Percentiles rank a stretch among this genome's conserved stretches.
phyloP scores from a whole-genome alignment of 139 green algal species.

The Micractinium sp. region DNA sequence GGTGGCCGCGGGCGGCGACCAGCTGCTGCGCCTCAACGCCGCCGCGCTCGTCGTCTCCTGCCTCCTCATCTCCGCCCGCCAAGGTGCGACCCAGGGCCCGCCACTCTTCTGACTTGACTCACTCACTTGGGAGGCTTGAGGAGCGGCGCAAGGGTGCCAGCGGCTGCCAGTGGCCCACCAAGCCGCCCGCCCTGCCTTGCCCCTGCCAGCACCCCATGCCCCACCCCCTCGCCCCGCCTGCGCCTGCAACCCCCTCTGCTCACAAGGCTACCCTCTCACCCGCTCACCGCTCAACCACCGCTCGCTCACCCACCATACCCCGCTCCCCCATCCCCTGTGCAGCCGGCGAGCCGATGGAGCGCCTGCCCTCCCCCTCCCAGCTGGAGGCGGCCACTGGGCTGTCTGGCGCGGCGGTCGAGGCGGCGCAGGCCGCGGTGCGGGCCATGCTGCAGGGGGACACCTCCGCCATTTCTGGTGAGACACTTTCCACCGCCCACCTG shows the following conservation, averaged over 20 bases:
- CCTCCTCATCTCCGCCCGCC: constrained; percentile 41
- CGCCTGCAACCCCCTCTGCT: background rate
- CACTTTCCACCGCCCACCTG: no score
- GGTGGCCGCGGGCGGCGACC: constrained; percentile 43
- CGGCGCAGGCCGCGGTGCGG: constrained; percentile 26
- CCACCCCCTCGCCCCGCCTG: no score
- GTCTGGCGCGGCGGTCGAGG: constrained; percentile 24
- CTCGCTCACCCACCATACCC: background rate
- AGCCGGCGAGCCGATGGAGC: constrained; percentile 43
- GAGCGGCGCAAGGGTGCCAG: background rate
- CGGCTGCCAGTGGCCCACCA: no score
- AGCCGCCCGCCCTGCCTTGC: no score
- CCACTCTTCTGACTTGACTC: background rate
- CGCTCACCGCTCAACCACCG: background rate
- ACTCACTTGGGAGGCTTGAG: background rate
- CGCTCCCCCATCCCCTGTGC: constrained; percentile 3
- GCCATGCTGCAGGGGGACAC: constrained; percentile 39
- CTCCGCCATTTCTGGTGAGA: constrained; percentile 42
- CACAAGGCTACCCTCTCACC: no score
- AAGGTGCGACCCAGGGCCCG: background rate
- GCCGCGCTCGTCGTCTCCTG: constrained; percentile 44
- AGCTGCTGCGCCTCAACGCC: constrained; percentile 15
- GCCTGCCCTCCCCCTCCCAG: constrained; percentile 29
- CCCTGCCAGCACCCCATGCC: no score
- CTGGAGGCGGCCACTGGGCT: constrained; percentile 35